phyloP scores from a whole-genome alignment of 768 basidiomycete genomes.

The Chiua virens region DNA sequence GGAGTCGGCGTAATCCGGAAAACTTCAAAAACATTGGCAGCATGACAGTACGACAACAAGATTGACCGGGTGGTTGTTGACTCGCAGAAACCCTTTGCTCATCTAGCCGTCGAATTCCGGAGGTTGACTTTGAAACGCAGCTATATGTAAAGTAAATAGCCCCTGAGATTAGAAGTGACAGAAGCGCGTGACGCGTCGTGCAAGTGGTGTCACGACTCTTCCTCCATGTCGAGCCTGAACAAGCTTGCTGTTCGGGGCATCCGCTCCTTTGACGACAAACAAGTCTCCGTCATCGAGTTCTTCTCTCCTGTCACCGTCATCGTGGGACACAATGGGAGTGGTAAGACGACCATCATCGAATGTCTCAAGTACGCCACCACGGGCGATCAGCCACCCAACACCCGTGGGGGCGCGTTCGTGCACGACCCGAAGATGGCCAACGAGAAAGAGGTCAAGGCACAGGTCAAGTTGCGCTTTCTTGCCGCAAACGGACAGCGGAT shows the following conservation, averaged over 20 bases:
- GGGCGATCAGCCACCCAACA: conserved; percentile 95
- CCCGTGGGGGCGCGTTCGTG: conserved; percentile 96
- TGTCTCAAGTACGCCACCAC: conserved; percentile 99
- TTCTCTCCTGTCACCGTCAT: conserved; percentile 98
- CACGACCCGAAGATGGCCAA: conserved; percentile 99
- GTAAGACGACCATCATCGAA: conserved; percentile 99
- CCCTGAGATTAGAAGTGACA: not conserved
- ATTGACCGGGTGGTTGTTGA: too few relatives aligned
- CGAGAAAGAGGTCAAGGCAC: conserved; percentile 98
- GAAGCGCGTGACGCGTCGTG: conserved; percentile 1
- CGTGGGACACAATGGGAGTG: conserved; percentile 97
- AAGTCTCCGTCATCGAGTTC: conserved; percentile 92
- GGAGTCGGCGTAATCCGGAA: too few relatives aligned
- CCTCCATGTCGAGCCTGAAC: conserved; percentile 77
- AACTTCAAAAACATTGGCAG: too few relatives aligned
- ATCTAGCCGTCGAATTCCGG: too few relatives aligned
- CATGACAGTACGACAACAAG: too few relatives aligned
- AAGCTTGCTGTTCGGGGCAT: conserved; percentile 94
- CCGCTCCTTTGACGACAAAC: conserved; percentile 95
- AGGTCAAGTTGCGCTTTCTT: conserved; percentile 91
- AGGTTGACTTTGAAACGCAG: too few relatives aligned
- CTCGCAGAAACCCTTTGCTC: too few relatives aligned
- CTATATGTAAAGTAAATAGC: not conserved
- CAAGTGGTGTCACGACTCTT: not conserved
- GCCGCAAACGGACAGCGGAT: conserved; percentile 89